Conservation (phyloP, 345 rosid genomes). For the Microcos paniculata region DNA sequence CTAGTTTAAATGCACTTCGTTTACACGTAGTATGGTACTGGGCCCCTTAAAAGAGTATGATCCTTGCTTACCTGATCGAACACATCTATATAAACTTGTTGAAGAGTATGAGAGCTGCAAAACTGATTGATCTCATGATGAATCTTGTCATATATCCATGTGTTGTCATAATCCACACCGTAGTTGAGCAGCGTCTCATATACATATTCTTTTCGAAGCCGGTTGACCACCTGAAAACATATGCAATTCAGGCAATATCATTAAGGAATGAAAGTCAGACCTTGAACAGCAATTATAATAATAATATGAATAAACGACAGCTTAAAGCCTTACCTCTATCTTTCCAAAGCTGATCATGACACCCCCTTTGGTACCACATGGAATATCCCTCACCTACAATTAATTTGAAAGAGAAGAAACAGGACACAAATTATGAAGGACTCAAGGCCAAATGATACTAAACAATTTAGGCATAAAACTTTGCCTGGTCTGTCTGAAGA, state of each 20-base stretch:
- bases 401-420: background rate
- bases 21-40: background rate
- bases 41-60: background rate
- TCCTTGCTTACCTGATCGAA: conserved; percentile 73
- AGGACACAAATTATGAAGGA: background rate
- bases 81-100: conserved; percentile 95
- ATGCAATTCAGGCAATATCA: conserved; percentile 12
- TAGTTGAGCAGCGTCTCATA: conserved; percentile 84
- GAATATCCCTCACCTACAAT: conserved; percentile 79
- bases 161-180: conserved; percentile 83
- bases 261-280: conserved; percentile 5
- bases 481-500: conserved; percentile 82
- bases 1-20: background rate
- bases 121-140: conserved; percentile 99
- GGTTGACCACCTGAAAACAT: conserved; percentile 71
- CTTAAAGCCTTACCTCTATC: conserved; percentile 59
- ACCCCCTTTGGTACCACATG: conserved; percentile 96
- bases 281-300: background rate
- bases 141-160: conserved; percentile 97
- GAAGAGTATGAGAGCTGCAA: conserved; percentile 89
- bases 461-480: conserved; percentile 11
- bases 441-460: conserved; percentile 5
- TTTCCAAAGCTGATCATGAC: conserved; percentile 93
- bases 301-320: background rate
- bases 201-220: conserved; percentile 74